phyloP scores from a whole-genome alignment of 2,329 filamentous ascomycete genomes.

The Ophiocordyceps camponoti-rufipedis region DNA sequence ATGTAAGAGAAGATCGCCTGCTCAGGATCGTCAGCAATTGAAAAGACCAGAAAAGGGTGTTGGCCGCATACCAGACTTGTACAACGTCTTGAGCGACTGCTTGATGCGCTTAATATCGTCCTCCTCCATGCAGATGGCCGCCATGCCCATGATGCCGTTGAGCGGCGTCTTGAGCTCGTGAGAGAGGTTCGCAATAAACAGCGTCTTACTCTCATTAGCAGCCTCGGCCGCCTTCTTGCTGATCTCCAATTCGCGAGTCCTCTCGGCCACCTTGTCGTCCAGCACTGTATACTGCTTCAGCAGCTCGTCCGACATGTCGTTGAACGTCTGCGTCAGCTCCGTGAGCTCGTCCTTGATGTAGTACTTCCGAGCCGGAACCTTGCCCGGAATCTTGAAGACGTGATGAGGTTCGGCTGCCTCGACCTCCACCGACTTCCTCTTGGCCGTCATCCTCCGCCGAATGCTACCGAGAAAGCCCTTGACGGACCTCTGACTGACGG shows the following conservation, averaged over 20 bases:
- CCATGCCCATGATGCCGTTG: slow-evolving; percentile 92
- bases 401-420: slow-evolving; percentile 17
- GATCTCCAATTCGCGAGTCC: slow-evolving; percentile 69
- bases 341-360: slow-evolving; percentile 70
- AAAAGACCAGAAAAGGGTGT: no score
- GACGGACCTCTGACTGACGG: slow-evolving; percentile 25
- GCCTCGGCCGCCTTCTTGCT: slow-evolving; percentile 85
- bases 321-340: slow-evolving; percentile 70
- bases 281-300: slow-evolving; percentile 70
- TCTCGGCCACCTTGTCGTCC: slow-evolving; percentile 67
- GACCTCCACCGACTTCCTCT: slow-evolving; percentile 8
- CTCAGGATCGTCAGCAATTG: background rate
- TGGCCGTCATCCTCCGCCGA: slow-evolving; percentile 17
- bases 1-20: slow-evolving; percentile 58
- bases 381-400: slow-evolving; percentile 68
- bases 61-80: slow-evolving; percentile 27
- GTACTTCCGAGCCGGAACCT: slow-evolving; percentile 59
- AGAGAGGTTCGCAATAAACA: slow-evolving; percentile 92
- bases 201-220: slow-evolving; percentile 92
- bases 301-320: slow-evolving; percentile 84
- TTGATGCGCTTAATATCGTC: slow-evolving; percentile 63
- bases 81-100: slow-evolving; percentile 70
- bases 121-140: slow-evolving; percentile 82
- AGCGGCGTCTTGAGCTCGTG: slow-evolving; percentile 81
- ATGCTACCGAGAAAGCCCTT: slow-evolving; percentile 22